A percentile compares a stretch with the other conserved stretches of the same genome.
Conservation (phyloP, 495 filamentous ascomycete genomes). For the Penicillium steckii region DNA sequence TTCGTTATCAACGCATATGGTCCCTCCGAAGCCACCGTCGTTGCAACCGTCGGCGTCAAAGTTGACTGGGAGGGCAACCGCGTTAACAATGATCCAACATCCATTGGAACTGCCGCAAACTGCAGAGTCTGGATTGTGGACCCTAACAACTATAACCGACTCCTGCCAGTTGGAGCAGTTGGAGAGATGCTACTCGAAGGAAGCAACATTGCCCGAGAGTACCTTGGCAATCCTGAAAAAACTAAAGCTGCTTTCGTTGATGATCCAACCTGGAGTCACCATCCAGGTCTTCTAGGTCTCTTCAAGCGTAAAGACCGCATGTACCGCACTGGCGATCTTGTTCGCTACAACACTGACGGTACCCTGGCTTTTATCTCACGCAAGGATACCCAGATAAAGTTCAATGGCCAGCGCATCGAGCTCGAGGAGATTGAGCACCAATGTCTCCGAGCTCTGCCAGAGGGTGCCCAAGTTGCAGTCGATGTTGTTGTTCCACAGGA, state of each 20-base stretch:
- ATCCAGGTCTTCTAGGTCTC: slow-evolving; percentile 22
- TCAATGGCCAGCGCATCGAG: slow-evolving; percentile 65
- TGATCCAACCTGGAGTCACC: slow-evolving; percentile 48
- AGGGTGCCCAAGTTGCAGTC: slow-evolving; percentile 38
- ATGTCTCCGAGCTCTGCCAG: slow-evolving; percentile 30
- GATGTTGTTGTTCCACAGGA: slow-evolving; percentile 41
- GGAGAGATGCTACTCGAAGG: slow-evolving; percentile 70
- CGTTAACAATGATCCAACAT: slow-evolving; percentile 34
- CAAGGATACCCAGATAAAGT: slow-evolving; percentile 64
- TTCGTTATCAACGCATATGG: slow-evolving; percentile 55
- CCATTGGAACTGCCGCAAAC: slow-evolving; percentile 38
- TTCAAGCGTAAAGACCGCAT: slow-evolving; percentile 31
- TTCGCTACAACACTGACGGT: slow-evolving; percentile 53
- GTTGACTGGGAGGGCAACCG: slow-evolving; percentile 42
- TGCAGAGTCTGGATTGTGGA: slow-evolving; percentile 60
- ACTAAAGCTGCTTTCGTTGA: slow-evolving; percentile 55
- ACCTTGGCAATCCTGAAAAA: slow-evolving; percentile 56
- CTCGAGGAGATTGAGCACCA: slow-evolving; percentile 65
- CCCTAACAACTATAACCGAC: slow-evolving; percentile 51
- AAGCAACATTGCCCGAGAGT: slow-evolving; percentile 57
- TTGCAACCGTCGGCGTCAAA: slow-evolving; percentile 41
- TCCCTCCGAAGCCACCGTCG: slow-evolving; percentile 52
- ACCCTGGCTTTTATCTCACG: slow-evolving; percentile 53
- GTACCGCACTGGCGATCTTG: slow-evolving; percentile 53
- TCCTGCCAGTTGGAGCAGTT: slow-evolving; percentile 58